phyloP scores from a whole-genome alignment of 2,329 filamentous ascomycete genomes.

The Ceratocystis huliohia region DNA sequence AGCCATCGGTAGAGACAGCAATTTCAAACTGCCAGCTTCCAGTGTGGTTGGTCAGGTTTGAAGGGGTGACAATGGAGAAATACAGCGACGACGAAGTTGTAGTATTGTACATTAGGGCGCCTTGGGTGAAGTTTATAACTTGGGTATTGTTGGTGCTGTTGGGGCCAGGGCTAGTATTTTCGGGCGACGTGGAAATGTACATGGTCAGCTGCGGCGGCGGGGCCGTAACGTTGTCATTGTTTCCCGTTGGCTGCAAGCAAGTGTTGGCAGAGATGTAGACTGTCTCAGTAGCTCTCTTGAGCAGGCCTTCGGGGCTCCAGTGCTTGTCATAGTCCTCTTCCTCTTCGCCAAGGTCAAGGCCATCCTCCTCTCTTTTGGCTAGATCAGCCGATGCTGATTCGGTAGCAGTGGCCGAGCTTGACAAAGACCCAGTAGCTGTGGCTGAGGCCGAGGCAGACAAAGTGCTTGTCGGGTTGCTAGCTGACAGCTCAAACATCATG shows the following conservation, averaged over 20 bases:
- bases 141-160: conserved; percentile 28
- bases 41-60: conserved; percentile 44
- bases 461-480: conserved; percentile 2
- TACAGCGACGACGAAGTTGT: conserved; percentile 56
- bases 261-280: conserved; percentile 80
- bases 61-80: conserved; percentile 61
- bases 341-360: conserved; percentile 17
- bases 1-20: conserved; percentile 66
- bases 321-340: conserved; percentile 21
- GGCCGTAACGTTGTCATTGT: conserved; percentile 10
- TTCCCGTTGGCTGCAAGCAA: conserved; percentile 56
- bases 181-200: conserved; percentile 56
- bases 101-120: conserved; percentile 54
- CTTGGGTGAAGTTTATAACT: conserved; percentile 44
- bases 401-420: neutral
- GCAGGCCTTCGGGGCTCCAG: conserved; percentile 15
- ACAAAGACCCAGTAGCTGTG: neutral
- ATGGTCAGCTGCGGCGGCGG: conserved; percentile 60
- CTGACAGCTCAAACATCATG: conserved; percentile 27
- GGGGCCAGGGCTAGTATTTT: conserved; percentile 56
- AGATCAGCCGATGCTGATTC: neutral
- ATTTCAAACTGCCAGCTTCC: conserved; percentile 70
- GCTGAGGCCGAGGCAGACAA: neutral
- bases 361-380: conserved; percentile 13
- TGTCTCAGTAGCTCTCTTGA: conserved; percentile 21